Conservation (phyloP, 2,329 filamentous ascomycete species). For the Verticillium tricorpus region DNA sequence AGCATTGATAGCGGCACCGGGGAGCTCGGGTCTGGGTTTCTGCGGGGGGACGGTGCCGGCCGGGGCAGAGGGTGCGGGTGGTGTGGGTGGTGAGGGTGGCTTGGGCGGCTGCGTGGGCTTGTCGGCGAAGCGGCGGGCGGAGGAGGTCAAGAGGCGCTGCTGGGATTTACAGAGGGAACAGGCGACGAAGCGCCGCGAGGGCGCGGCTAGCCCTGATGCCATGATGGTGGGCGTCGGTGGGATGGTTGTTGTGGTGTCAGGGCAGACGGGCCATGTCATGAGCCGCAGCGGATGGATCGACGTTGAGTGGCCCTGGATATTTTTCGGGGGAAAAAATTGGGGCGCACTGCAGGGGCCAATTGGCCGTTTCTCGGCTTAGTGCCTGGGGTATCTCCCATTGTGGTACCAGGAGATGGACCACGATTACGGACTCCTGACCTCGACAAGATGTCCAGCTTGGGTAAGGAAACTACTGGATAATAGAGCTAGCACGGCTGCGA, state of each 20-base stretch:
- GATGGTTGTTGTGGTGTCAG: background rate
- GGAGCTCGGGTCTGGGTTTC: conserved; percentile 31
- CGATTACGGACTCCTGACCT: too few species aligned
- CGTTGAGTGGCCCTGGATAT: conserved; percentile 21
- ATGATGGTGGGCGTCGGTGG: background rate
- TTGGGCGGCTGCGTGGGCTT: conserved; percentile 7
- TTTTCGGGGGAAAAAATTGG: background rate
- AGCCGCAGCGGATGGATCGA: conserved; percentile 7
- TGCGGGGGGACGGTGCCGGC: conserved; percentile 10
- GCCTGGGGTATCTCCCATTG: too few species aligned
- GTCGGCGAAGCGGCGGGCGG: conserved; percentile 30
- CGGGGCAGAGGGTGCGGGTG: conserved; percentile 13
- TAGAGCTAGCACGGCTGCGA: background rate
- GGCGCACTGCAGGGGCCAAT: background rate
- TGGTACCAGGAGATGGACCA: too few species aligned
- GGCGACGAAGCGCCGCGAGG: conserved; percentile 26
- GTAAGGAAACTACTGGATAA: background rate
- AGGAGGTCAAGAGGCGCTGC: conserved; percentile 37
- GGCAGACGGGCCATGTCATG: background rate
- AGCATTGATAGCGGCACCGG: conserved; percentile 49
- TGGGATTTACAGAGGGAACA: conserved; percentile 50
- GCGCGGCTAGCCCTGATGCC: background rate
- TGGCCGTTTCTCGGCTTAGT: background rate
- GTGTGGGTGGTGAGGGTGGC: conserved; percentile 7
- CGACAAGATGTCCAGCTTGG: background rate